These are phyloP conservation scores for Yarrowia bubula DNA, from an alignment of 805 yeast species.

Conservation along the genomic window DNA sequence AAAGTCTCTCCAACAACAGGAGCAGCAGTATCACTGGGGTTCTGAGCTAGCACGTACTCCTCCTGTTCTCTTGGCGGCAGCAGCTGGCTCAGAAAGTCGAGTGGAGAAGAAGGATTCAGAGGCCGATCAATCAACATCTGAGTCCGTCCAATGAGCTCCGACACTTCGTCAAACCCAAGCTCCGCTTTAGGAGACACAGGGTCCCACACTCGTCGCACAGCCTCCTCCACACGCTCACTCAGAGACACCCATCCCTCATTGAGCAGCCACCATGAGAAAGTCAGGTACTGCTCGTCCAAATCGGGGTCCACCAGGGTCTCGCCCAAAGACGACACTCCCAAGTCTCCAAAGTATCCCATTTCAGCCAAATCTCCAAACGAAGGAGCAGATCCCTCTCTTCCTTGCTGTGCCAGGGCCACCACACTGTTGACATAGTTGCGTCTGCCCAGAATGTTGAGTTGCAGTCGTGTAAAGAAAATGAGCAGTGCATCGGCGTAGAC, in stretches of 20 bases:
- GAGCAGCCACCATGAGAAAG: constrained; percentile 90
- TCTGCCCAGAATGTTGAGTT: constrained; percentile 84
- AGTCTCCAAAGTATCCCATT: constrained; percentile 21
- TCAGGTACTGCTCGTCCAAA: constrained; percentile 50
- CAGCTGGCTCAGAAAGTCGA: constrained; percentile 39
- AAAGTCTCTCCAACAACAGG: constrained; percentile 34
- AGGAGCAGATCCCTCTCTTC: constrained; percentile 26
- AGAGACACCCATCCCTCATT: constrained; percentile 78
- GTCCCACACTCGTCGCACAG: constrained; percentile 61
- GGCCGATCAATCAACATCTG: constrained; percentile 42
- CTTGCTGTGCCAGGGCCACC: constrained; percentile 58
- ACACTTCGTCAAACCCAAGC: constrained; percentile 59
- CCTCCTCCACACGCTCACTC: constrained; percentile 50
- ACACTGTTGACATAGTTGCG: constrained; percentile 80
- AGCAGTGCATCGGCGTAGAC: constrained; percentile 67
- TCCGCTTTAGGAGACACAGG: constrained; percentile 71
- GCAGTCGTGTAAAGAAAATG: constrained; percentile 77
- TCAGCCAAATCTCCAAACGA: constrained; percentile 22
- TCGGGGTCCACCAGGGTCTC: constrained; percentile 25
- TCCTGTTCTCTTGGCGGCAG: constrained; percentile 55
- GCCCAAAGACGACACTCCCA: constrained; percentile 17
- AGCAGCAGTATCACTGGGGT: constrained; percentile 36
- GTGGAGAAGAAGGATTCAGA: constrained; percentile 28
- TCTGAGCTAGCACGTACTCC: constrained; percentile 54
- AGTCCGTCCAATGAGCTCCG: constrained; percentile 39